Evolutionary conservation across 2,329 filamentous ascomycete species (phyloP), one percentile per base, ranked within the genome.

Genomic region (Pestalotiopsis sp.): DNA sequence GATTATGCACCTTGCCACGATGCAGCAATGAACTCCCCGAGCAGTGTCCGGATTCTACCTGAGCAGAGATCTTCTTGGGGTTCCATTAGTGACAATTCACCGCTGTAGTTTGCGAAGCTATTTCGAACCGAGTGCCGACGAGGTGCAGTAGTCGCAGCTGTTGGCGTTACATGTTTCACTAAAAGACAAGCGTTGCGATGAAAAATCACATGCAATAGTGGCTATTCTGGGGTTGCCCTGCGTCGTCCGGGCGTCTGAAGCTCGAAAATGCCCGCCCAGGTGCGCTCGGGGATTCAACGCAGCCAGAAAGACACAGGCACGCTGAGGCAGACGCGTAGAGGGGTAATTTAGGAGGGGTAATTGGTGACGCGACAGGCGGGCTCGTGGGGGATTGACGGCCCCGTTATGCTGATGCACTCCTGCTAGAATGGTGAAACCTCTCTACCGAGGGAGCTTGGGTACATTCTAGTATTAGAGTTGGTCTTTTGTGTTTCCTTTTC

Each of bases 291-390:
- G 45, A 52, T 52, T 52, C 17, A 6, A 20, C n/a, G 6, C 14
- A 36, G 31, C 62, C 60, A 58, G 58, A 17, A 52, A 49, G 49
- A 9, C 11, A 38, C 12, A 25, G 20, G 58, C 14, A 9, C 40
- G 27, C 11, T 27, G 27, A 66, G 23, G 65, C 52, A 64, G 70
- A 73, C 73, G 73, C 73, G 73, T 74, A 71, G 73, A 73, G 73
- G 73, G 73, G 73, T 68, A 73, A 59, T 12, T 36, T 63, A 65
- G 59, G 56, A 66, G 41, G 49, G 25, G 56, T 64, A 52, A 59
- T 40, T 57, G 49, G n/a, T 60, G 64, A 63, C 70, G 69, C 70
- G 70, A 71, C 66, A 70, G 70, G 66, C 67, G 49, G 65, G 41
- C 66, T 68, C 7, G 45, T 52, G 9, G 20, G 20, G 25, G 20